Evolutionary conservation across 805 yeast species (phyloP).

Genomic region (Candida ponderosae): DNA sequence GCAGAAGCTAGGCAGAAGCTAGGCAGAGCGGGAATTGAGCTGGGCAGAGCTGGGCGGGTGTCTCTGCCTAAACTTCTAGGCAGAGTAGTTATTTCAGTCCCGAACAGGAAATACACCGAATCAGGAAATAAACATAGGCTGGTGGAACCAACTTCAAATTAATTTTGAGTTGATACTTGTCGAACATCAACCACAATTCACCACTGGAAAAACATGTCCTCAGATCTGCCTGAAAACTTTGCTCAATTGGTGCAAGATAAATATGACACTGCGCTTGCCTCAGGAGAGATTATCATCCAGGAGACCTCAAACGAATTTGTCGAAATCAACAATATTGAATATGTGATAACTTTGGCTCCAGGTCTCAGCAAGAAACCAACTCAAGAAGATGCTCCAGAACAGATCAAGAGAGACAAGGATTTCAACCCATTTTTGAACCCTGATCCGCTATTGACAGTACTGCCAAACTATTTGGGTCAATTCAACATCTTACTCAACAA

Average conservation of each 20-base stretch:
- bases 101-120: background rate
- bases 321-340: constrained; percentile 24
- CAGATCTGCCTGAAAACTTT: constrained; percentile 31
- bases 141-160: background rate
- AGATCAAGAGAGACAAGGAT: constrained; percentile 23
- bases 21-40: no score
- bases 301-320: constrained; percentile 32
- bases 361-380: constrained; percentile 30
- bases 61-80: no score
- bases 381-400: constrained; percentile 23
- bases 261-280: constrained; percentile 40
- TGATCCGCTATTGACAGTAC: constrained; percentile 64
- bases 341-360: constrained; percentile 24
- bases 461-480: constrained; percentile 39
- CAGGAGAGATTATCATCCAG: constrained; percentile 41
- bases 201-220: constrained; percentile 8
- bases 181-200: background rate
- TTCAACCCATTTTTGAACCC: constrained; percentile 75
- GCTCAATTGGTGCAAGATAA: constrained; percentile 25
- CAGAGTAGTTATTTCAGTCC: no score
- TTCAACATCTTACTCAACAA: constrained; percentile 74
- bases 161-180: background rate
- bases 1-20: no score
- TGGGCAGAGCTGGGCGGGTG: no score
- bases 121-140: no score